Base-by-base conservation (phyloP, 805 yeast genomes). In the Metschnikowia drakensbergensis region DNA sequence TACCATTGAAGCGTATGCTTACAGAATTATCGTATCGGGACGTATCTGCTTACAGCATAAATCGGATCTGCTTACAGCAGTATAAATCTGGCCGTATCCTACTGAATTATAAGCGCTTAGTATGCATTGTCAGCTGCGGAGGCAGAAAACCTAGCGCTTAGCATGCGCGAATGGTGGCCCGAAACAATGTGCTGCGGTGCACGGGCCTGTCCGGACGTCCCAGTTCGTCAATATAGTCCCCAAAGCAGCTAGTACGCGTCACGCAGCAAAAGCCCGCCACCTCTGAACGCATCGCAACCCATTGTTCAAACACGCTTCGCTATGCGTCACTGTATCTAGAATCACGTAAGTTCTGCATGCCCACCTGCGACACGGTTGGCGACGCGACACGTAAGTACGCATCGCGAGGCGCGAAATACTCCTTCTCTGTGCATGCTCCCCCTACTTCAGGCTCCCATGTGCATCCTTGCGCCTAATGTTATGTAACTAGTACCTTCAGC, bases 351-450 rank as follows among this genome's bases (percentile, higher is more conserved):
- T 40, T 32, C n/a, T 32, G 36, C 43, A 25, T 40, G 28, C 35
- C 35, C 25, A n/a, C 36, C 22, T 25, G 43, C 29, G 25, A 40
- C 43, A 40, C 43, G 35, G 9, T 26, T 31, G 36, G 43, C 43
- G 43, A 30, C 43, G 43, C 43, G 43, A 31, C 43, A 40, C 43
- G 43, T 30, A 40, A 30, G n/a, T 31, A 22, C 23, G 13, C 6
- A 6, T 8, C 11, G 11, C 6, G n/a, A 31, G 28, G 35, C 43
- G 43, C 43, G 36, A 40, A 30, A 23, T n/a, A 6, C 25, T 8
- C 29, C 6, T 10, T 10, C 35, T 31, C 8, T 25, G 23, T 40
- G 35, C 43, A 40, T 22, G 25, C 11, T 31, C 36, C 43, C 43
- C 43, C 43, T 30, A 23, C 23, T 25, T 26, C 36, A n/a, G 43